Conservation (phyloP, 306 rosid genomes). For the apple (Malus domestica) region ASM211411v1 NC_041790.1:10931001-10931500, state of each 20-base stretch:
- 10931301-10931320: background rate
- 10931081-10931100: no score
- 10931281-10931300: constrained; percentile 19
- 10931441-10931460: constrained; percentile 35
- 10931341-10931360: constrained; percentile 48
- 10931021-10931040: no score
- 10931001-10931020: no score
- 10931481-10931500: constrained; percentile 26
- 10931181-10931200: no score
- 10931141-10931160: no score
- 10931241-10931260: background rate
- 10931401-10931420: constrained; percentile 37
- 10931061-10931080: no score
- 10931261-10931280: background rate
- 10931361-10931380: constrained; percentile 43
- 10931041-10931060: no score
- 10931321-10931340: constrained; percentile 36
- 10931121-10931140: no score
- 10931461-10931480: constrained; percentile 17
- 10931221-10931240: no score
- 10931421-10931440: constrained; percentile 34
- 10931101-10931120: no score
- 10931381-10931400: constrained; percentile 48
- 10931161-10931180: no score
- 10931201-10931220: no score